Conservation (phyloP, 2,329 filamentous ascomycete genomes). For the Hypomyces rosellus region DNA sequence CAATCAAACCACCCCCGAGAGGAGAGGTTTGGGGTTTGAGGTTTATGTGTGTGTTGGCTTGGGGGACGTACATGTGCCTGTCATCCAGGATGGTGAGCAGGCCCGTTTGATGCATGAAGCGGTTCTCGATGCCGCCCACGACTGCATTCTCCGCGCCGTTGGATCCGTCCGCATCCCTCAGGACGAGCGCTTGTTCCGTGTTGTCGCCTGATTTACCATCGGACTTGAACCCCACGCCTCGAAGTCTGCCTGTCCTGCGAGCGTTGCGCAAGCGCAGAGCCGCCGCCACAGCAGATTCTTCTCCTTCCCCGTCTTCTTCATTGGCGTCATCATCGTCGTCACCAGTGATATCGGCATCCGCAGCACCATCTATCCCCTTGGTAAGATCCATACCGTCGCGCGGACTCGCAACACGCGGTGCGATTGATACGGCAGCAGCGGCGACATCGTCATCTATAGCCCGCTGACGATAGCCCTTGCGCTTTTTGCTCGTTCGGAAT, state of each 20-base stretch:
- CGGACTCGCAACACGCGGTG: conserved; percentile 4
- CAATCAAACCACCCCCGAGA: neutral
- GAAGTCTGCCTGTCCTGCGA: conserved; percentile 42
- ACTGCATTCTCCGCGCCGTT: conserved; percentile 26
- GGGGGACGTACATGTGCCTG: conserved; percentile 65
- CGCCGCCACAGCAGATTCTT: conserved; percentile 37
- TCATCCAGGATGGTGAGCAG: conserved; percentile 59
- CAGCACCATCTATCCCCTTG: neutral
- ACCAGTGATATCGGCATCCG: conserved; percentile 19
- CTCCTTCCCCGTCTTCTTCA: conserved; percentile 10
- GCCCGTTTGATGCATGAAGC: conserved; percentile 69
- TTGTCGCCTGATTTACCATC: conserved; percentile 17
- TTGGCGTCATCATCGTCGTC: neutral
- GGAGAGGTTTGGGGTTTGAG: too few species aligned
- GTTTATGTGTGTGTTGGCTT: neutral
- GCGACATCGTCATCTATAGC: conserved; percentile 10
- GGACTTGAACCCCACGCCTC: conserved; percentile 52
- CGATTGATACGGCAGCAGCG: neutral
- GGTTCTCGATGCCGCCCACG: conserved; percentile 29
- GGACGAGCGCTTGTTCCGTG: conserved; percentile 7
- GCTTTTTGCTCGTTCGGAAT: conserved; percentile 54
- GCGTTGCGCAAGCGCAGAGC: conserved; percentile 48
- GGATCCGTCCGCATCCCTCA: neutral
- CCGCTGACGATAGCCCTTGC: conserved; percentile 53
- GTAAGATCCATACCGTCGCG: neutral